These are phyloP conservation scores for Diophrys sp. DNA, from an alignment of 73 alveolate genomes.

Conservation along the genomic window DNA sequence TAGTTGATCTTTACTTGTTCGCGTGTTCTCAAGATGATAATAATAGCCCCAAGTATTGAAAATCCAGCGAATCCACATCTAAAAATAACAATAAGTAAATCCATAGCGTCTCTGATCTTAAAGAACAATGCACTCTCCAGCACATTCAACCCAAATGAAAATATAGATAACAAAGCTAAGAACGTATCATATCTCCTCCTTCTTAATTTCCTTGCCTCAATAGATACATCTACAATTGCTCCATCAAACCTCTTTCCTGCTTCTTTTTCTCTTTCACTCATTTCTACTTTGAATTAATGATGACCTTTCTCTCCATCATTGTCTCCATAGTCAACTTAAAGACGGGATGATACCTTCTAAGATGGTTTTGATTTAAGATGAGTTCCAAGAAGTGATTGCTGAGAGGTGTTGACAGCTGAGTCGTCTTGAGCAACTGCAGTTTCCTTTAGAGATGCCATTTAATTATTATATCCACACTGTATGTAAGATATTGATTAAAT, in stretches of 20 bases:
- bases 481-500: no score
- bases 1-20: neutral
- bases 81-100: neutral
- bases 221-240: neutral
- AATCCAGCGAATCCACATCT: neutral
- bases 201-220: neutral
- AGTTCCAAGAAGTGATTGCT: no score
- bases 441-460: no score
- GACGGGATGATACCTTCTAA: neutral
- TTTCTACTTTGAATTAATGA: neutral
- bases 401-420: no score
- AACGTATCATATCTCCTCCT: neutral
- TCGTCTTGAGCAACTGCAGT: no score
- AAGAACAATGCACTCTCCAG: neutral
- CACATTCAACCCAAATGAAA: neutral
- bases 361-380: no score
- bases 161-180: neutral
- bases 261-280: neutral
- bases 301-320: neutral
- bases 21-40: neutral
- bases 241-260: neutral
- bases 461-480: no score
- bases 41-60: neutral
- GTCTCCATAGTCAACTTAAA: neutral
- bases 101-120: neutral